Conservation (phyloP, 768 basidiomycete genomes). For the Tulasnella sp. region DNA sequence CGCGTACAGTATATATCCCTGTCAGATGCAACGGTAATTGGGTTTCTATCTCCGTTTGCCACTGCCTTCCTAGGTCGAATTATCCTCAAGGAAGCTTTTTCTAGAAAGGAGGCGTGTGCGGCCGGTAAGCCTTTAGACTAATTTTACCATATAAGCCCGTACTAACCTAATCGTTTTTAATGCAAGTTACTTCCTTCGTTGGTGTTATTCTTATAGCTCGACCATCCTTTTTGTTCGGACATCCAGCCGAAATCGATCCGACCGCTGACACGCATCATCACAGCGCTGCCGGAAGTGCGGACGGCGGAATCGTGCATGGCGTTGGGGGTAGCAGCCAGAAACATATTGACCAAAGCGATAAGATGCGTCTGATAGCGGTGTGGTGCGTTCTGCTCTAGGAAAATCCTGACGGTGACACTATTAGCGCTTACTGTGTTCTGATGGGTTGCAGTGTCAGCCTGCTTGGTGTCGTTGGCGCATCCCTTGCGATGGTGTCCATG, state of each 20-base stretch:
- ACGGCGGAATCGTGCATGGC: neutral
- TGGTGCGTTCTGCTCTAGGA: neutral
- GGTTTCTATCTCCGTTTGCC: constrained; percentile 15
- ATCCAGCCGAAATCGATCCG: neutral
- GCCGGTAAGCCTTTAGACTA: neutral
- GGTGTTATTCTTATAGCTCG: constrained; percentile 27
- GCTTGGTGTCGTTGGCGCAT: constrained; percentile 16
- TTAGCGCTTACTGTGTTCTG: neutral
- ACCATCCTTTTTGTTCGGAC: constrained; percentile 21
- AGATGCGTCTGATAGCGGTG: constrained; percentile 11
- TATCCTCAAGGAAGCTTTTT: constrained; percentile 16
- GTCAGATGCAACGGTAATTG: constrained; percentile 21
- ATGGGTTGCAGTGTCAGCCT: constrained; percentile 11
- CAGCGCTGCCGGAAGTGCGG: neutral
- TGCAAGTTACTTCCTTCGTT: constrained; percentile 1
- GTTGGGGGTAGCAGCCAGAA: neutral
- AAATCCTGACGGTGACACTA: neutral
- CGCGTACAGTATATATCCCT: constrained; percentile 18
- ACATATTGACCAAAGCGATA: neutral
- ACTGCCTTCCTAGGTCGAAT: constrained; percentile 25
- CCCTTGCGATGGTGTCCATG: constrained; percentile 15
- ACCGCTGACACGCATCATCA: neutral
- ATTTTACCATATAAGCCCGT: too few species aligned
- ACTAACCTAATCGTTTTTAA: neutral
- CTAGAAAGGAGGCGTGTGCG: constrained; percentile 18